Evolutionary conservation across 192 early-diverging fungal species (phyloP), one percentile per base, ranked within the genome.

Genomic region (Linnemannia hyalina): DNA sequence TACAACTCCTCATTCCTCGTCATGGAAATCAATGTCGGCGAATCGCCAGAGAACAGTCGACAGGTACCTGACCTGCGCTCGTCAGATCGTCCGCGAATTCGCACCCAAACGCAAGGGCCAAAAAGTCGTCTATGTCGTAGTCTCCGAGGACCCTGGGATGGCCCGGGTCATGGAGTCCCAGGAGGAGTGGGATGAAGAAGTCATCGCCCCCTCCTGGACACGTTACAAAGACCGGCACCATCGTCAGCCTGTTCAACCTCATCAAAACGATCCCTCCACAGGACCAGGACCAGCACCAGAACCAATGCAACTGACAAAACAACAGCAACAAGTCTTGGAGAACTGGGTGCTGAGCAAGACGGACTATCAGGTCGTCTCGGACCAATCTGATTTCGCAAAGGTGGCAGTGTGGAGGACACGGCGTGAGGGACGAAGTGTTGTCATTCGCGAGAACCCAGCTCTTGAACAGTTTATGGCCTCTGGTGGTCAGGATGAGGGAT

Each of bases 101-200:
- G 81, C 81, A 47, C 81, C 81, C 3, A 82, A 82, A 42, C 81
- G 75, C 22, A 77, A 78, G 18, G 76, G 71, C 55, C 76, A 83
- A 74, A 83, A 78, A 42, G 65, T 77, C 18, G 47, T 77, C 70
- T 77, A 52, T 63, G 76, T 83, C 18, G 76, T 74, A 36, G 76
- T 78, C 10, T 73, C 76, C 26, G 82, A 83, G 10, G 76, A 74
- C 23, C 41, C 76, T 4, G 76, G 35, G 23, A 57, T 78, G 76
- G 72, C 52, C 6, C 57, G 57, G 47, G 36, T 70, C 49, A 83
- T 83, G 76, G 82, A 83, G 35, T 57, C 82, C 15, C 72, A 78
- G 4, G 76, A 83, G 57, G 72, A 70, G 23, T 83, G 82, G 76
- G 76, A 83, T 38, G 76, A 83, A 18, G 76, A 83, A 29, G 76